These are phyloP conservation scores for Paraphoma chrysanthemicola DNA, from an alignment of 2,329 filamentous ascomycete genomes.

Conservation along the genomic window DNA sequence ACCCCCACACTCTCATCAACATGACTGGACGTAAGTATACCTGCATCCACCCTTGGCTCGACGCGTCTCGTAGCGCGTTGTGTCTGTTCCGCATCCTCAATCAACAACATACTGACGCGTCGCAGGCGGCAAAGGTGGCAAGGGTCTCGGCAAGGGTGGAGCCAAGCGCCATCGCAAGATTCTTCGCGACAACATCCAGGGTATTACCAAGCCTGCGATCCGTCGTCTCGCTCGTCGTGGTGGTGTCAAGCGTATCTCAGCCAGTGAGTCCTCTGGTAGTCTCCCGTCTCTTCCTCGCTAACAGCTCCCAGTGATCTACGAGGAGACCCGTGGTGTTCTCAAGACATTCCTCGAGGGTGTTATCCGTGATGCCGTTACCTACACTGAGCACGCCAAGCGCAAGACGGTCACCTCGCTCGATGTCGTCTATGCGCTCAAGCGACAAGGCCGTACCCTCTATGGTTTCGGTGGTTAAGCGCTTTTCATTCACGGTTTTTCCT, in stretches of 20 bases:
- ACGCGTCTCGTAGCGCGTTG: constrained; percentile 32
- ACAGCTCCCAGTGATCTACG: constrained; percentile 70
- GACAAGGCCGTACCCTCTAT: constrained; percentile 77
- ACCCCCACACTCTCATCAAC: constrained; percentile 34
- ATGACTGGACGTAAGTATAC: constrained; percentile 55
- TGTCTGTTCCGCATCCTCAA: constrained; percentile 6
- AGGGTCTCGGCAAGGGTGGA: constrained; percentile 62
- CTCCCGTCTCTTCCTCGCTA: constrained; percentile 14
- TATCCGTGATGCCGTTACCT: constrained; percentile 78
- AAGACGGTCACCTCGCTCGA: constrained; percentile 77
- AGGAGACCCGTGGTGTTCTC: constrained; percentile 78
- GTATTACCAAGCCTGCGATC: constrained; percentile 63
- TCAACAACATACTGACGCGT: constrained; percentile 9
- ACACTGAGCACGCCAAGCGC: constrained; percentile 82
- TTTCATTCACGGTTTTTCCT: constrained; percentile 38
- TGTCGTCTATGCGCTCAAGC: constrained; percentile 69
- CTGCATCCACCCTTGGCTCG: constrained; percentile 13
- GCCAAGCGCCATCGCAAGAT: constrained; percentile 64
- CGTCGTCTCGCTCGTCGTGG: constrained; percentile 62
- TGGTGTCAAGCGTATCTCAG: constrained; percentile 61
- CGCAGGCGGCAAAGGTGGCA: constrained; percentile 59
- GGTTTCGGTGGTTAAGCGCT: constrained; percentile 79
- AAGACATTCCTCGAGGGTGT: constrained; percentile 81
- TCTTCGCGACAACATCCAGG: constrained; percentile 63
- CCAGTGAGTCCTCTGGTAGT: constrained; percentile 46